Evolutionary conservation across 768 basidiomycete genomes (phyloP), one percentile per base, ranked within the genome.

Genomic region (Boletus reticuloceps): DNA sequence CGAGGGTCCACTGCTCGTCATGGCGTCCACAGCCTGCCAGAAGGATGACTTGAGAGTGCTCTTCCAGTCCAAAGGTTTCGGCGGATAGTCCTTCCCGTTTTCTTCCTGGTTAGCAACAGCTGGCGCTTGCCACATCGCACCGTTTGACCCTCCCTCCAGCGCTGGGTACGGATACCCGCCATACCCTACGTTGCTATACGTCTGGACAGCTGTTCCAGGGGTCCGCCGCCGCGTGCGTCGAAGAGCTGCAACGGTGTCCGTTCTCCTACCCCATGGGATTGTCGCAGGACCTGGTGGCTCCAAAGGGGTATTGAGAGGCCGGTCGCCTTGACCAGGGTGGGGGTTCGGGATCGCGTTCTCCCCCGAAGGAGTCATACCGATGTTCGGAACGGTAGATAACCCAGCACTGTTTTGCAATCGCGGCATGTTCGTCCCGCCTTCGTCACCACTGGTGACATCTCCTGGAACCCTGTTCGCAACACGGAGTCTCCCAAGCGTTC

Each of bases 401-500:
- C 41, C 32, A 27, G 37, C 19, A 37, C 13, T 17, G 12, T 34
- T 39, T 45, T 31, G 52, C 29, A 47, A n/a, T 17, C 51, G 51
- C 17, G 49, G 31, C 3, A 50, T 2, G 45, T 54, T 64, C 32
- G 45, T 47, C 17, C 67, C 69, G 45, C 73, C 73, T 34, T 72
- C 70, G 39, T 66, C 64, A 1, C 67, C 70, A 27, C 75, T 74
- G 4, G 70, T 68, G 43, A 72, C 51, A 47, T 83, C 81, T 7
- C 78, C 82, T 9, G 80, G 77, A 2, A 72, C 64, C 50, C 76
- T 68, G 61, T 84, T 83, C 27, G 79, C 70, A 45, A 84, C 75
- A 44, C 74, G 76, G 17, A 83, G 72, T 13, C 67, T 71, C 5
- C 81, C 80, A 0, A 82, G 70, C 4, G 76, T 74, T 38, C 63